A percentile compares a stretch with the other conserved stretches of the same genome.
Conservation (phyloP, 2,329 filamentous ascomycete genomes). For the Penicillium sp. region DNA sequence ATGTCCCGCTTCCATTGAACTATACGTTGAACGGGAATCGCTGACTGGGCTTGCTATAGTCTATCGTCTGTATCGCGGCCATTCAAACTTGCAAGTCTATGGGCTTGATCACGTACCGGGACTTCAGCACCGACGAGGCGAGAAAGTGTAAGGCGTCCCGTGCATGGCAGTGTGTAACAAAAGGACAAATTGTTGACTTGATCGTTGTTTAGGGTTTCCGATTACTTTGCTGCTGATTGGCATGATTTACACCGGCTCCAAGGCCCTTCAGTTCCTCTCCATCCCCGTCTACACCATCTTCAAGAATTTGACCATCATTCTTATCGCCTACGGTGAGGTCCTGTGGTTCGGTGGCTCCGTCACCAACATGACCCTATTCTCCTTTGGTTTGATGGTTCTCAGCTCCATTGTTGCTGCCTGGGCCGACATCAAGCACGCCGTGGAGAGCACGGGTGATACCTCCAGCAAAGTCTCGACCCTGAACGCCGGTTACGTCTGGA, state of each 20-base stretch:
- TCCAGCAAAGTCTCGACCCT: constrained; percentile 80
- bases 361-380: constrained; percentile 81
- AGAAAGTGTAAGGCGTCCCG: constrained; percentile 72
- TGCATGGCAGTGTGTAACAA: neutral
- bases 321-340: constrained; percentile 97
- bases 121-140: constrained; percentile 84
- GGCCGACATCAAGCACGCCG: constrained; percentile 89
- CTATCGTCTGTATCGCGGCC: constrained; percentile 80
- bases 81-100: constrained; percentile 80
- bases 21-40: constrained; percentile 3
- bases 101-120: constrained; percentile 78
- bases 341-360: constrained; percentile 97
- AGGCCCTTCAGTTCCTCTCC: constrained; percentile 92
- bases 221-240: constrained; percentile 93
- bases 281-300: constrained; percentile 99
- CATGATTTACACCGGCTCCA: constrained; percentile 98
- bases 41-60: constrained; percentile 52
- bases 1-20: constrained; percentile 34
- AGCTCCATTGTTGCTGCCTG: constrained; percentile 94
- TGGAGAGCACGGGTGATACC: constrained; percentile 66
- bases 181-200: neutral
- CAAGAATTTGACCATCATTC: constrained; percentile 98
- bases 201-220: constrained; percentile 73
- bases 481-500: constrained; percentile 96
- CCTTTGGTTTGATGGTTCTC: constrained; percentile 94